These are phyloP conservation scores for Xylaria sp. DNA, from an alignment of 2,329 filamentous ascomycete genomes.

Conservation along the genomic window DNA sequence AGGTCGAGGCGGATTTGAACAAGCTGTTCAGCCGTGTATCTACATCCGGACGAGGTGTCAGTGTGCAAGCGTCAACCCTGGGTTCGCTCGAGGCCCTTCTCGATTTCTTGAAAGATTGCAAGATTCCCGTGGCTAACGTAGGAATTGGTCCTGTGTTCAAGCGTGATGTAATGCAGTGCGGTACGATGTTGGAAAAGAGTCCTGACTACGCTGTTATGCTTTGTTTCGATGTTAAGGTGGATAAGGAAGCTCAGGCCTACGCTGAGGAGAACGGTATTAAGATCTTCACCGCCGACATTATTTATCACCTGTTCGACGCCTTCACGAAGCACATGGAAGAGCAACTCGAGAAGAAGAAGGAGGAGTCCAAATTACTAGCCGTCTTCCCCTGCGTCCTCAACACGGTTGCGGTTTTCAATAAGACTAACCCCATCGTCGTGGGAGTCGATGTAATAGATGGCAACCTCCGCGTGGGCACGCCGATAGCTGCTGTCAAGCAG, in stretches of 20 bases:
- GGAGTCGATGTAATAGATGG: conserved; percentile 97
- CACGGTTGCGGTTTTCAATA: conserved; percentile 96
- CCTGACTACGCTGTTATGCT: conserved; percentile 99
- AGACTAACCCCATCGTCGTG: conserved; percentile 93
- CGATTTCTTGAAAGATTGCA: conserved; percentile 94
- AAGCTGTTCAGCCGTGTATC: conserved; percentile 91
- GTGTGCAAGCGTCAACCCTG: conserved; percentile 95
- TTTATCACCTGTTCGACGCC: conserved; percentile 96
- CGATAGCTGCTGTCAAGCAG: conserved; percentile 85
- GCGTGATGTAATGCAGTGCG: conserved; percentile 95
- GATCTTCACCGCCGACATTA: conserved; percentile 98
- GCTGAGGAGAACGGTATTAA: conserved; percentile 95
- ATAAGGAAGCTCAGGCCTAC: conserved; percentile 92
- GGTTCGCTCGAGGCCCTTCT: conserved; percentile 95
- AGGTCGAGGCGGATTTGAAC: conserved; percentile 94
- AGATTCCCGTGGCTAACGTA: conserved; percentile 97
- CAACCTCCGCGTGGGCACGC: conserved; percentile 84
- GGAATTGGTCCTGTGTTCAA: conserved; percentile 98
- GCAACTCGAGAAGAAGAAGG: conserved; percentile 90
- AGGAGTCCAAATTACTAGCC: conserved; percentile 92
- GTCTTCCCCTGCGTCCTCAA: conserved; percentile 96
- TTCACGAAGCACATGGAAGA: conserved; percentile 96
- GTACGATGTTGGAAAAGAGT: conserved; percentile 94
- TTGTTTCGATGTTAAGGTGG: conserved; percentile 99
- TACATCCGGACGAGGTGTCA: conserved; percentile 92